Evolutionary conservation across 2,329 filamentous ascomycete genomes (phyloP), one percentile per base, ranked within the genome.

Genomic region (Alternaria burnsii): DNA sequence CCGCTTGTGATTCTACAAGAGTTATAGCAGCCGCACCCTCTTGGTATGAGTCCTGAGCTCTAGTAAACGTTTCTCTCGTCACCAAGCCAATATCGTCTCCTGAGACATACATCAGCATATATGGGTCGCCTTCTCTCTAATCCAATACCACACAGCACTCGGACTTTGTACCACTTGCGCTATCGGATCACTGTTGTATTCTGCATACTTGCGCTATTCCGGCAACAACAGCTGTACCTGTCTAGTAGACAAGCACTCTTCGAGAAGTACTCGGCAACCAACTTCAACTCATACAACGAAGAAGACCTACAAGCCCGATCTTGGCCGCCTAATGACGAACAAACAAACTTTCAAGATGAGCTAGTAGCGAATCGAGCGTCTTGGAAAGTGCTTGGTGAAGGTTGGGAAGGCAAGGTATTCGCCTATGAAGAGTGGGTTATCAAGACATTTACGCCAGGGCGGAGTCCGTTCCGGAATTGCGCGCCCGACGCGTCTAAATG

Each of bases 401-500:
- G 71, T 10, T 69, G 63, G 59, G 71, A 75, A 53, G 72, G 72
- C 18, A 69, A 63, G 14, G 71, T 68, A 9, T 73, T 61, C 44
- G 53, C 48, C 14, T 72, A 67, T 8, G 58, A 67, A 32, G 57
- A 65, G 38, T 67, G 58, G 3, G 71, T 72, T 1, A 74, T 74
- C 59, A 73, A 73, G 46, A 74, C 70, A 3, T 73, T 71, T 30
- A 66, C 60, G 11, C 62, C 70, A 28, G 70, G 60, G 10, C 56
- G 57, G 12, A 71, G 70, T 56, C 70, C 72, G 4, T 69, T 72
- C 34, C 66, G 72, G 3, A 75, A 75, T 28, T 74, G 72, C 51
- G 62, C 61, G 9, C 58, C 62, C 4, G 52, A 62, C 4, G n/a
- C 34, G 12, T 10, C 52, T 20, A 55, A 61, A 52, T 74, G 71